Evolutionary conservation across 1,284 basidiomycete species (phyloP), one percentile per base, ranked within the genome.

Genomic region (Neonothopanus nambi): DNA sequence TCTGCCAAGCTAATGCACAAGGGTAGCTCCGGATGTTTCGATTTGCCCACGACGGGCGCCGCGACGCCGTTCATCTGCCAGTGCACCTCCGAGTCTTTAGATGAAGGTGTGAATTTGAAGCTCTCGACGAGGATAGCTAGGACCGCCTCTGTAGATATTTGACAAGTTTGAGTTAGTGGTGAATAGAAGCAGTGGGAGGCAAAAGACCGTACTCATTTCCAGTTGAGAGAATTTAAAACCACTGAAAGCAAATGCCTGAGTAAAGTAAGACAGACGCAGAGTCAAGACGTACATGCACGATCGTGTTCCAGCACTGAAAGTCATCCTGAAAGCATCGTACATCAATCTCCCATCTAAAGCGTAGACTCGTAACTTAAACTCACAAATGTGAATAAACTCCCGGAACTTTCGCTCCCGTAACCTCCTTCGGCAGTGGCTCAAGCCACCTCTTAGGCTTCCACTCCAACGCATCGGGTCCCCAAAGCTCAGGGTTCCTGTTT

Each of bases 171-270:
- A 33, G 17, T n/a, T 20, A 24, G 1, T 17, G 8, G 21, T 20
- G 30, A 1, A 33, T 38, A 42, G 21, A 3, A 45, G 28, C 37
- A 39, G 1, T 18, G 47, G 5, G 3, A 28, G 20, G 30, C 12
- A 13, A 59, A n/a, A n/a, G n/a, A n/a, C n/a, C 61, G 9, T 44
- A 65, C 64, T 67, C 60, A 67, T 69, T 56, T 68, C 67, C 8
- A 65, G 51, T 20, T 63, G 57, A 6, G 64, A 63, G 47, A 68
- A 67, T 44, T 65, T 66, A 51, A 66, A 65, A 8, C 66, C 65
- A 26, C 60, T 61, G 28, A 18, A n/a, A n/a, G 15, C 28, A 26
- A 41, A 21, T n/a, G 37, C 30, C 9, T 44, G 5, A 37, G 13
- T n/a, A 51, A 18, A 41, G 48, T 20, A 41, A 33, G 15, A 28